A percentile compares a stretch with the other conserved stretches of the same genome.
Evolutionary conservation across 208 protist species (phyloP).

Genomic region (Wallacemonas rigidus): DNA sequence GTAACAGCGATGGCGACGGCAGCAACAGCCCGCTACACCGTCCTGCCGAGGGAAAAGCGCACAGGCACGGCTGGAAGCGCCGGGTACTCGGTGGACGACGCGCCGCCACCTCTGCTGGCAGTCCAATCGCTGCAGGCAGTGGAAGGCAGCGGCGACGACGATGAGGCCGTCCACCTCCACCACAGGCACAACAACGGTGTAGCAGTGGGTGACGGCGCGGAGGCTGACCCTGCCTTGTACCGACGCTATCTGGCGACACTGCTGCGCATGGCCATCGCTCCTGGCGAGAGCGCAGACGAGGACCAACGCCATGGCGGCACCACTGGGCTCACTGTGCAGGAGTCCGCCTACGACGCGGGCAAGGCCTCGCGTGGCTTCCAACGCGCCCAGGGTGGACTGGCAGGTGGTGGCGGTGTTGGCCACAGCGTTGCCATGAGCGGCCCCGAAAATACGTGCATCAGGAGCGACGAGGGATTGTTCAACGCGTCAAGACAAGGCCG

Average conservation of each 20-base stretch:
- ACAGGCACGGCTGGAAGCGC: constrained; percentile 7
- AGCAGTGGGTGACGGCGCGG: constrained; percentile 23
- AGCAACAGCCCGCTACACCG: neutral
- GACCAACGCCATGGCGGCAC: neutral
- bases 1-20: too few relatives aligned
- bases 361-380: neutral
- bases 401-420: constrained; percentile 1
- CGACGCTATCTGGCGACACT: constrained; percentile 35
- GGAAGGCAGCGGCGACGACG: neutral
- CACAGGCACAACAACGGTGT: neutral
- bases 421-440: neutral
- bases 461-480: too few relatives aligned
- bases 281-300: neutral
- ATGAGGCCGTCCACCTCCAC: neutral
- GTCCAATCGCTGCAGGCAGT: constrained; percentile 19
- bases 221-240: constrained; percentile 29
- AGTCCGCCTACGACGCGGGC: constrained; percentile 13
- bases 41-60: neutral
- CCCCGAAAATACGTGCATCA: too few relatives aligned
- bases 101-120: constrained; percentile 20
- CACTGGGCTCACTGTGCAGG: constrained; percentile 1
- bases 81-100: constrained; percentile 2
- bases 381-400: neutral
- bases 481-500: too few relatives aligned
- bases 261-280: constrained; percentile 27